Evolutionary conservation across 2,329 filamentous ascomycete genomes (phyloP).

Genomic region (Pseudocercospora ulei): DNA sequence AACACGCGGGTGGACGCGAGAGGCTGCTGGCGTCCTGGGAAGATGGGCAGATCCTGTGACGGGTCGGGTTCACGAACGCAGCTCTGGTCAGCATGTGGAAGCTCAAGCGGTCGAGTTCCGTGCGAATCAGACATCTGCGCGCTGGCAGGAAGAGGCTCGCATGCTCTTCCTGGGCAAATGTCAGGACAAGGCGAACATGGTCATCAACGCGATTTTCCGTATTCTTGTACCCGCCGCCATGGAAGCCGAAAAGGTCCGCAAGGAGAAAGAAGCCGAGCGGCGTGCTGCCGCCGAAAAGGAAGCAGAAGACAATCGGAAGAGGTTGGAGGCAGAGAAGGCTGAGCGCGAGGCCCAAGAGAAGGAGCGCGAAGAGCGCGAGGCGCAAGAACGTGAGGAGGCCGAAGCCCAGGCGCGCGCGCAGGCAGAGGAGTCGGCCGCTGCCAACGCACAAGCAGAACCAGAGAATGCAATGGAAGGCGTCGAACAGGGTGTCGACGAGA

Average conservation of each 20-base stretch:
- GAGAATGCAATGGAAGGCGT: slow-evolving; percentile 60
- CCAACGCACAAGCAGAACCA: slow-evolving; percentile 36
- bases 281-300: slow-evolving; percentile 54
- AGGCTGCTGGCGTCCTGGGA: slow-evolving; percentile 18
- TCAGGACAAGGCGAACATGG: slow-evolving; percentile 57
- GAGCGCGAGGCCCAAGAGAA: slow-evolving; percentile 46
- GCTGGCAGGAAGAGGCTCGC: slow-evolving; percentile 84
- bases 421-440: slow-evolving; percentile 27
- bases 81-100: slow-evolving; percentile 46
- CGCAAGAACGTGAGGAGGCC: slow-evolving; percentile 39
- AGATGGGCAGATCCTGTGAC: slow-evolving; percentile 31
- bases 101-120: slow-evolving; percentile 67
- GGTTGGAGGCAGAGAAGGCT: slow-evolving; percentile 53
- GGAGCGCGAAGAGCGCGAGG: slow-evolving; percentile 44
- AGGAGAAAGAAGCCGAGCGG: slow-evolving; percentile 57
- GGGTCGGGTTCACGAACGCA: slow-evolving; percentile 43
- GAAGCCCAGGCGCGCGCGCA: slow-evolving; percentile 32
- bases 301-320: slow-evolving; percentile 52
- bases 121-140: slow-evolving; percentile 58
- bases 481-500: slow-evolving; percentile 42
- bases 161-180: slow-evolving; percentile 63
- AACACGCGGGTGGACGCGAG: slow-evolving; percentile 20
- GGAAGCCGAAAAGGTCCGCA: slow-evolving; percentile 63
- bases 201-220: slow-evolving; percentile 60
- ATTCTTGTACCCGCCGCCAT: slow-evolving; percentile 74